Evolutionary conservation across 768 basidiomycete species (phyloP), one percentile per base, ranked within the genome.

Genomic region (Cubamyces lactineus): DNA sequence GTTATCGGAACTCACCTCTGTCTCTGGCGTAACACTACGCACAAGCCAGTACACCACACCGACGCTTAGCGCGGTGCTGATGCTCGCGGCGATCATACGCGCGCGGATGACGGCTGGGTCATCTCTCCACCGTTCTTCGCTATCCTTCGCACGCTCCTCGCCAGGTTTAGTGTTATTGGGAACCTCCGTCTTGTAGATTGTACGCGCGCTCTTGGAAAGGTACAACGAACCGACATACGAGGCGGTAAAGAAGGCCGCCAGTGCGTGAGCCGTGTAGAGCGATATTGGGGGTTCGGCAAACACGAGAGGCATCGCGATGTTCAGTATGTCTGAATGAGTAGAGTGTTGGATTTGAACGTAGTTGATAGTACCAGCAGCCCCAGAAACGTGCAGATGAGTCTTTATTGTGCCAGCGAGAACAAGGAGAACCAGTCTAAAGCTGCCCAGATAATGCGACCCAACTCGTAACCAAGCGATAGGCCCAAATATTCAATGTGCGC

Each of bases 181-280:
- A 65, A 58, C 70, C 67, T 49, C 76, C 66, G 30, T 72, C 69
- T 79, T 70, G 71, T 84, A 85, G 11, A 78, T 80, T 30, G 88
- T 77, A 45, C 90, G 81, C 12, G 86, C 79, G 64, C 82, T 78
- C 70, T 86, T 89, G 34, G 82, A 86, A 59, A 92, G 68, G 75
- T 96, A 96, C 41, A 96, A 79, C 6, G 89, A 90, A 13, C 89
- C 91, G 53, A 97, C 93, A 68, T 96, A 97, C 54, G 81, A 80
- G 21, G 76, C 61, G 2, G 85, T 85, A 68, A 94, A 85, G 51
- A 81, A 69, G 5, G 83, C 72, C 1, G 89, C 85, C 17, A 89
- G 74, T 1, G 78, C 48, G 66, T 90, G 86, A 1, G 88, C 82
- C 15, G 63, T 62, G 15, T 49, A 54, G 6, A 71, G 26, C 15